These are phyloP conservation scores for Acanthamoeba triangularis DNA, from an alignment of 208 protist genomes.

Conservation along the genomic window DNA sequence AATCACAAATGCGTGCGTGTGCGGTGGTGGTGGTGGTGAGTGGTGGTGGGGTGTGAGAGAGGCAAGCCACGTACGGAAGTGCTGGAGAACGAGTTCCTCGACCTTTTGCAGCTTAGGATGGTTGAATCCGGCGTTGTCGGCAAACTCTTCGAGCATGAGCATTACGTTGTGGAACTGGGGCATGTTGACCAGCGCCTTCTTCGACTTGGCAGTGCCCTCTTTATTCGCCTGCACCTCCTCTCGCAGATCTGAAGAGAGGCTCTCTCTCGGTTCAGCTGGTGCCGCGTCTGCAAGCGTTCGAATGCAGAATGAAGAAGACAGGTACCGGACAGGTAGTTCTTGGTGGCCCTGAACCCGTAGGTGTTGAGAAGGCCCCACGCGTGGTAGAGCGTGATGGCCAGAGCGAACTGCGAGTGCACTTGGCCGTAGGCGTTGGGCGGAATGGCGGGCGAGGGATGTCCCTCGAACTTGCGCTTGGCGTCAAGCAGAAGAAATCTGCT, in stretches of 20 bases:
- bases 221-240: slow-evolving; percentile 23
- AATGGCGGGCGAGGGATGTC: slow-evolving; percentile 48
- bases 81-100: slow-evolving; percentile 81
- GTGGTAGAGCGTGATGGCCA: slow-evolving; percentile 83
- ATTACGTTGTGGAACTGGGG: slow-evolving; percentile 53
- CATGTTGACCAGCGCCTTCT: slow-evolving; percentile 71
- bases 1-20: background rate
- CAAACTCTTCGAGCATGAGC: slow-evolving; percentile 55
- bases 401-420: slow-evolving; percentile 74
- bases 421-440: slow-evolving; percentile 49
- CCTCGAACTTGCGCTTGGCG: slow-evolving; percentile 60
- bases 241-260: background rate
- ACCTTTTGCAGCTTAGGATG: slow-evolving; percentile 88
- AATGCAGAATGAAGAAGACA: background rate
- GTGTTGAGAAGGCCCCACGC: slow-evolving; percentile 77
- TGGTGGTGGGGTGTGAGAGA: background rate
- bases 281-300: background rate
- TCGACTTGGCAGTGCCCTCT: slow-evolving; percentile 43
- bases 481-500: slow-evolving; percentile 38
- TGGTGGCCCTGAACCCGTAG: slow-evolving; percentile 75
- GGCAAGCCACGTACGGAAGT: slow-evolving; percentile 82
- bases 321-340: background rate
- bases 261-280: background rate
- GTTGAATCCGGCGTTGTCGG: slow-evolving; percentile 38
- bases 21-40: background rate